Evolutionary conservation across 75 land plant genomes (phyloP).

Genomic region (Selaginella tamariscina): DNA sequence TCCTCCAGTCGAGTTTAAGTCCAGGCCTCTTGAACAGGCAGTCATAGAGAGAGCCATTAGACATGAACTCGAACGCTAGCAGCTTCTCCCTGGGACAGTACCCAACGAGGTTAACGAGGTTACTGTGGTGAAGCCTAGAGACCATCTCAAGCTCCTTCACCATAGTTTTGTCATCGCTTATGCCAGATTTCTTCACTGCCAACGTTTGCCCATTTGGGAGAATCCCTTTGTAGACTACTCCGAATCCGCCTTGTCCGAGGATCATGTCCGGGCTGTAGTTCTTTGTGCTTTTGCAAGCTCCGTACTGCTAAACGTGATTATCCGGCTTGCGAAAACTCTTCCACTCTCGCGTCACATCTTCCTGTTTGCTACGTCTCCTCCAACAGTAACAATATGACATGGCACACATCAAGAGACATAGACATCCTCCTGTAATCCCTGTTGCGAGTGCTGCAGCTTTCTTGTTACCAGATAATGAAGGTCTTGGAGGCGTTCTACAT

Average conservation of each 20-base stretch:
- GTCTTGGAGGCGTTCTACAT: no score
- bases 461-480: no score
- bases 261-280: no score
- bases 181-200: constrained; percentile 47
- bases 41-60: constrained; percentile 21
- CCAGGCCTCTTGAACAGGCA: constrained; percentile 8
- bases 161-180: background rate
- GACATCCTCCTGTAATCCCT: no score
- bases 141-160: constrained; percentile 22
- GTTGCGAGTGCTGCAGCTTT: no score
- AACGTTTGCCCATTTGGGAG: constrained; percentile 42
- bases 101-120: constrained; percentile 14
- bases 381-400: no score
- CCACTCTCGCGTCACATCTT: no score
- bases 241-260: constrained; percentile 52
- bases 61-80: constrained; percentile 29
- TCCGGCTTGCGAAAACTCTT: no score
- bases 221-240: constrained; percentile 55
- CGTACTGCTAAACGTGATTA: no score
- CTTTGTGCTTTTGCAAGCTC: no score
- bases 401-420: no score
- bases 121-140: constrained; percentile 17
- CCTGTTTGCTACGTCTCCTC: no score
- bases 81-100: constrained; percentile 17
- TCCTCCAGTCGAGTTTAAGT: constrained; percentile 12